Evolutionary conservation across 768 basidiomycete genomes (phyloP), one percentile per base, ranked within the genome.

Genomic region (Candolleomyces eurysporus): DNA sequence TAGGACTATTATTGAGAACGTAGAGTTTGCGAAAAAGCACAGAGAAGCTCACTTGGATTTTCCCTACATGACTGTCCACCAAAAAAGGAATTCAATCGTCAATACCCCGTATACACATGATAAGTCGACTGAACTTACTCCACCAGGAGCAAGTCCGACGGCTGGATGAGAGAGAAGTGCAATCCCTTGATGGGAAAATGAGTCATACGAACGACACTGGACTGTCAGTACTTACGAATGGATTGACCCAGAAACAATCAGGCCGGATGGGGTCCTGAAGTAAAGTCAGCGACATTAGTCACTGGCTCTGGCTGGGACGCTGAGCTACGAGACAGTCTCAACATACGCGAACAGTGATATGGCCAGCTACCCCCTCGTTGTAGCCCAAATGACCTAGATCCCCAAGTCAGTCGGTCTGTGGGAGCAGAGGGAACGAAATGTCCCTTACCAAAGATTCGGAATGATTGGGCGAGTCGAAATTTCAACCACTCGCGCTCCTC

Each of bases 221-320:
- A 10, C 19, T 22, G 48, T 8, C 10, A 5, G 50, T 13, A 50
- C 69, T 61, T 61, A 76, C 80, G 62, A 78, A 78, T 2, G 80
- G 80, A 61, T 82, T 81, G 50, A 81, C 79, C 81, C 79, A 82
- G 72, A 80, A 81, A 59, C 76, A 77, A 63, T 77, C 73, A 19
- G 74, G 64, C 45, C 68, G 70, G 58, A 80, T 71, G 19, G 75
- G 74, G 62, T 82, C 79, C 77, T 75, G 58, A 48, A 30, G 51
- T 19, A 22, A 49, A 42, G 58, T 43, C 36, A 36, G 59, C 36
- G 43, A 40, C 14, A 22, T 14, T 4, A 19, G 8, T 45, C 13
- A 8, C 40, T 7, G 36, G 11, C 36, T 36, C 26, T 26, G 26
- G 26, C 26, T 53, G 48, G 16, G 22, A 3, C 39, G 51, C 40